Percentiles rank a stretch among this genome's conserved stretches.
Evolutionary conservation across 441 rosid species (phyloP).

Genomic region (Brassica balearica): DNA sequence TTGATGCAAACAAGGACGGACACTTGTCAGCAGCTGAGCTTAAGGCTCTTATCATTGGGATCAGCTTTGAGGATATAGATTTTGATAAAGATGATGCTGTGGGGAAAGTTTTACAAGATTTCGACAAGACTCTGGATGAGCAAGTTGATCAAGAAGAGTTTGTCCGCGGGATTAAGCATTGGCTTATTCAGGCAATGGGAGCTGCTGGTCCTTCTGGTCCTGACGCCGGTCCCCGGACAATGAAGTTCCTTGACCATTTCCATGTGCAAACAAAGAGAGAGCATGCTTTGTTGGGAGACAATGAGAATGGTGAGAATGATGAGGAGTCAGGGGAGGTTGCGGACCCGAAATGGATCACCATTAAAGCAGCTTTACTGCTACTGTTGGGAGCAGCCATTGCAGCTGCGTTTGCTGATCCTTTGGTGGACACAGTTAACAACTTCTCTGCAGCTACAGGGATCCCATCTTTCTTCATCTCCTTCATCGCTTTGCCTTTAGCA

Average conservation of each 20-base stretch:
- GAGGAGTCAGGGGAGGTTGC: no score
- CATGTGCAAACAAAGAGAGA: slow-evolving; percentile 68
- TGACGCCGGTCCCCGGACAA: slow-evolving; percentile 58
- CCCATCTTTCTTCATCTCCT: slow-evolving; percentile 66
- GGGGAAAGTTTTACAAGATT: slow-evolving; percentile 64
- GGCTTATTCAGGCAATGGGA: slow-evolving; percentile 69
- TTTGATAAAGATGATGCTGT: slow-evolving; percentile 77
- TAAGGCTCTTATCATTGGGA: slow-evolving; percentile 84
- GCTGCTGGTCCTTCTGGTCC: slow-evolving; percentile 44
- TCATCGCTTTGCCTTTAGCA: slow-evolving; percentile 75
- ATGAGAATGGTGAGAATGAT: slow-evolving; percentile 32
- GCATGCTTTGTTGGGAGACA: slow-evolving; percentile 54
- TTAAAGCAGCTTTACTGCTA: slow-evolving; percentile 73
- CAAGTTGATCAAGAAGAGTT: slow-evolving; percentile 59
- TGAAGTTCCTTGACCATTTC: slow-evolving; percentile 57
- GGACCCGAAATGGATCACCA: no score
- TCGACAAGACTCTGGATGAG: slow-evolving; percentile 63
- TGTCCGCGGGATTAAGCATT: slow-evolving; percentile 58
- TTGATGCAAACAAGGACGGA: slow-evolving; percentile 70
- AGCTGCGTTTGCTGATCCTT: slow-evolving; percentile 93
- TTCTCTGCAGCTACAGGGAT: slow-evolving; percentile 87
- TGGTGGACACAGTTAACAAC: slow-evolving; percentile 86
- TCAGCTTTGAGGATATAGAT: slow-evolving; percentile 81
- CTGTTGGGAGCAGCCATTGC: slow-evolving; percentile 80
- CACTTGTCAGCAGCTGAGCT: slow-evolving; percentile 66